Percentiles rank a stretch among this genome's conserved stretches.
Conservation (phyloP, 331 rosid genomes). For the Phaseolus coccineus region DNA sequence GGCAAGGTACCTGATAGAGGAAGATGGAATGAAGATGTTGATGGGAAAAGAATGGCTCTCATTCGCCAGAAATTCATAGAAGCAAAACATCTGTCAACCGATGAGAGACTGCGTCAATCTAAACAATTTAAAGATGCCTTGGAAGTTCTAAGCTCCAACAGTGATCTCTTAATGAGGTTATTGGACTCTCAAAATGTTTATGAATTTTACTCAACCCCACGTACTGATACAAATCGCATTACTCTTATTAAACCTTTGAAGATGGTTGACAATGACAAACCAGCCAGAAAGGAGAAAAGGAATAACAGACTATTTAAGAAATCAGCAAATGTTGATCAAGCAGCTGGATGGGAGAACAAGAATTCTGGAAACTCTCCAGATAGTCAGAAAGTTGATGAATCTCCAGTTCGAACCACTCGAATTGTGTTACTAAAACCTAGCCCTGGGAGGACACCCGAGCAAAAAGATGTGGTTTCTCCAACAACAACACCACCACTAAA, state of each 20-base stretch:
- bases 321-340: conserved; percentile 53
- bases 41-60: conserved; percentile 70
- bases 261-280: conserved; percentile 62
- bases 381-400: conserved; percentile 59
- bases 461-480: conserved; percentile 62
- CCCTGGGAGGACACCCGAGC: conserved; percentile 63
- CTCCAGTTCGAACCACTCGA: conserved; percentile 72
- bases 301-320: conserved; percentile 57
- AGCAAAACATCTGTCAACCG: conserved; percentile 69
- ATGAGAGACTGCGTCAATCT: conserved; percentile 73
- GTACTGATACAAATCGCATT: conserved; percentile 65
- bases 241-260: conserved; percentile 90
- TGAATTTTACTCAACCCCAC: conserved; percentile 62
- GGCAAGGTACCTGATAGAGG: conserved; percentile 63
- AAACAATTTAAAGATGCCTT: conserved; percentile 80
- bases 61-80: conserved; percentile 78
- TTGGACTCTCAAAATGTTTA: conserved; percentile 69
- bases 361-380: conserved; percentile 49
- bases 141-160: conserved; percentile 84
- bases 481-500: conserved; percentile 61
- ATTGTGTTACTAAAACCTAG: conserved; percentile 93
- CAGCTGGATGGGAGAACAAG: conserved; percentile 50
- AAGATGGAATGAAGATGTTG: conserved; percentile 53
- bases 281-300: conserved; percentile 54
- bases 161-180: conserved; percentile 72